These are phyloP conservation scores for Zygosaccharomyces pseudobailii DNA, from an alignment of 1,139 yeast species.

Conservation along the genomic window DNA sequence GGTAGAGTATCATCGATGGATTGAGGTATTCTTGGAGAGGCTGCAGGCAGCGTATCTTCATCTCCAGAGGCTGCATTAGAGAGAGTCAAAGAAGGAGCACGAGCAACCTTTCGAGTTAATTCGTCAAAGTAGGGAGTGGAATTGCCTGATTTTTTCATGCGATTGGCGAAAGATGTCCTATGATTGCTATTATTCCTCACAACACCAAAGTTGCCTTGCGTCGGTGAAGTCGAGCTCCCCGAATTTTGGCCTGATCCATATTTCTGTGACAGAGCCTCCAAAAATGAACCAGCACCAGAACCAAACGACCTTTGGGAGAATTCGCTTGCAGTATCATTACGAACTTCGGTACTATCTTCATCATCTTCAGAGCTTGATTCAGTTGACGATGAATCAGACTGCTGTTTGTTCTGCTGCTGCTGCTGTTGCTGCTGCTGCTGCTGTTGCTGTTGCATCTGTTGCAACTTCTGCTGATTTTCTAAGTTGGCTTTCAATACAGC, in stretches of 20 bases:
- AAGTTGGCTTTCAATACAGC: constrained; percentile 14
- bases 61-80: neutral
- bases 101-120: constrained; percentile 47
- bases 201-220: neutral
- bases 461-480: neutral
- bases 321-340: constrained; percentile 8
- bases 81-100: constrained; percentile 7
- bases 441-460: neutral
- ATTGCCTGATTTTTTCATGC: constrained; percentile 26
- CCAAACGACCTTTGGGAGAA: constrained; percentile 11
- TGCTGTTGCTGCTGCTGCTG: too few species aligned
- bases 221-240: constrained; percentile 5
- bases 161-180: constrained; percentile 29
- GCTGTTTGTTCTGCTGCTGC: too few species aligned
- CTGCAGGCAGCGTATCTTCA: neutral
- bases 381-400: constrained; percentile 12
- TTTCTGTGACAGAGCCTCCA: constrained; percentile 32
- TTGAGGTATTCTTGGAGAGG: neutral
- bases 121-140: constrained; percentile 49
- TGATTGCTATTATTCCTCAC: constrained; percentile 15
- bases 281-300: constrained; percentile 27
- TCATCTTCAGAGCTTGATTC: constrained; percentile 10
- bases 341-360: constrained; percentile 5
- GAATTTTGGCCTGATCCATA: constrained; percentile 29
- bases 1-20: neutral